Evolutionary conservation across 805 yeast genomes (phyloP).

Genomic region (Zygosaccharomyces siamensis): DNA sequence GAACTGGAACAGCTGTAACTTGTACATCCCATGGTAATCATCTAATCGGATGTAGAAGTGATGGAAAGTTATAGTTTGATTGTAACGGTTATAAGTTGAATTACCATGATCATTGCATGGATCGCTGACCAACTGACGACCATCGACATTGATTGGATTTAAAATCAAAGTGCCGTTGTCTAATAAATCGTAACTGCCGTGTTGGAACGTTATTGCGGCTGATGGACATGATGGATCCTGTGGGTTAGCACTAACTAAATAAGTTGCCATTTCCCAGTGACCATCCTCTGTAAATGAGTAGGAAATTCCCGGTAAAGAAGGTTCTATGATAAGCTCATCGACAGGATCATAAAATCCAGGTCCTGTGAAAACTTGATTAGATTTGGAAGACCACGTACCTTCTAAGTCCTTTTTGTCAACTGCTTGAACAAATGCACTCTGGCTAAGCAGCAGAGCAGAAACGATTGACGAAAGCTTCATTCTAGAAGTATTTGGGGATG

Average conservation of each 20-base stretch:
- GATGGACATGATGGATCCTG: conserved; percentile 74
- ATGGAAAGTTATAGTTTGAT: conserved; percentile 57
- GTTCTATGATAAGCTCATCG: conserved; percentile 90
- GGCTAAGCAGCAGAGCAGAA: not conserved
- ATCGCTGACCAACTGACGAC: conserved; percentile 82
- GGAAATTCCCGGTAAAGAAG: conserved; percentile 90
- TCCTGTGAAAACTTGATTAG: conserved; percentile 93
- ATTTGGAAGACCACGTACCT: conserved; percentile 95
- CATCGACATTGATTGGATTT: conserved; percentile 79
- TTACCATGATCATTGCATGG: conserved; percentile 69
- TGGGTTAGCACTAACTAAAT: conserved; percentile 70
- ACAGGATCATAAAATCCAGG: conserved; percentile 95
- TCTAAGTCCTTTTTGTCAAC: conserved; percentile 37
- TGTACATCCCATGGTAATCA: conserved; percentile 77
- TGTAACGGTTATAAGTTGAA: conserved; percentile 67
- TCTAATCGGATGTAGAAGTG: conserved; percentile 60
- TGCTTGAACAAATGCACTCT: conserved; percentile 7
- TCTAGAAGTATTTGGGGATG: not conserved
- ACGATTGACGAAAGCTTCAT: conserved; percentile 1
- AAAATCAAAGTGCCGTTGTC: conserved; percentile 64
- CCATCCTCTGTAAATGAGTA: conserved; percentile 94
- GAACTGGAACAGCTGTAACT: conserved; percentile 65
- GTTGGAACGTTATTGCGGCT: conserved; percentile 82
- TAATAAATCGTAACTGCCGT: conserved; percentile 67
- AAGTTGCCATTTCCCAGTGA: conserved; percentile 81